Conservation (phyloP, 352 stramenopile genomes). For the Pythium apleroticum region DNA sequence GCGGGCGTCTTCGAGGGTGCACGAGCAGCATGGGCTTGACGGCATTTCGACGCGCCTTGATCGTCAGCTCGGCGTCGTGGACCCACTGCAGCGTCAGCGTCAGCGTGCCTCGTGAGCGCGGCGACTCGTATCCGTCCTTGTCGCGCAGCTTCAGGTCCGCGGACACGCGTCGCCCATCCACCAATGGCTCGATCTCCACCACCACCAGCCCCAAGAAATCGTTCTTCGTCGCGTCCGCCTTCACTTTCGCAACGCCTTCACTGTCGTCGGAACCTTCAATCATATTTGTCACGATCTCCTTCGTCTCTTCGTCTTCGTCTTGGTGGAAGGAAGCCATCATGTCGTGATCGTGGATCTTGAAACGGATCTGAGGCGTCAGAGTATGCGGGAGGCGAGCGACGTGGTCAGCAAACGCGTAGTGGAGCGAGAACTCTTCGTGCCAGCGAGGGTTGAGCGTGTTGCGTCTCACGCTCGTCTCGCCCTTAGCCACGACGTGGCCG, state of each 20-base stretch:
- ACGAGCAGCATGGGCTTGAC: conserved; percentile 26
- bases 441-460: conserved; percentile 62
- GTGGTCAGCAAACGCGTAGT: conserved; percentile 45
- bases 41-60: conserved; percentile 14
- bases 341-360: conserved; percentile 46
- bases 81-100: conserved; percentile 64
- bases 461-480: conserved; percentile 48
- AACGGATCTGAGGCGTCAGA: neutral
- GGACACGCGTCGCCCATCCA: conserved; percentile 41
- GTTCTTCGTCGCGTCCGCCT: conserved; percentile 1
- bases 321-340: conserved; percentile 22
- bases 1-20: conserved; percentile 8
- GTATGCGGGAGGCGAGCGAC: neutral
- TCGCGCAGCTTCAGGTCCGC: conserved; percentile 42
- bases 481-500: conserved; percentile 36
- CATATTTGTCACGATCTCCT: conserved; percentile 1
- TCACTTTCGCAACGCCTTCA: neutral
- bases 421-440: conserved; percentile 73
- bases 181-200: conserved; percentile 42
- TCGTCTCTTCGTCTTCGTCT: conserved; percentile 6
- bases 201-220: conserved; percentile 52
- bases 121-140: conserved; percentile 29
- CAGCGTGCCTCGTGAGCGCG: conserved; percentile 35
- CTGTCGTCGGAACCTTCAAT: neutral
- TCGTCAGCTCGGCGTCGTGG: conserved; percentile 24